Percentiles rank a stretch among this genome's conserved stretches.
phyloP scores from a whole-genome alignment of 192 early-diverging fungal genomes.

The Backusella parvicylindrica region DNA sequence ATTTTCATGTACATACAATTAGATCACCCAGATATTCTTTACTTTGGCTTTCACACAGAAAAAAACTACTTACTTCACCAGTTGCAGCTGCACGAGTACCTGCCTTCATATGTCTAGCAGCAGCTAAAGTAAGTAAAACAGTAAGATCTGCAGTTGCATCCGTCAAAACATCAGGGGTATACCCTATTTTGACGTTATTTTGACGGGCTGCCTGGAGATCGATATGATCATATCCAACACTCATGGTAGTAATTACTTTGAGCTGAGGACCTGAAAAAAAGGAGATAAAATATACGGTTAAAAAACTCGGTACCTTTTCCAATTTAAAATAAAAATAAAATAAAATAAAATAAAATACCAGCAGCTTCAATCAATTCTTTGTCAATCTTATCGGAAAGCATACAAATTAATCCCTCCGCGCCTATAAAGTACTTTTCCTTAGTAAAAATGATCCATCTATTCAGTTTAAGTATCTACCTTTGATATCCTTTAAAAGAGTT shows the following conservation, averaged over 20 bases:
- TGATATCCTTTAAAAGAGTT: slow-evolving; percentile 40
- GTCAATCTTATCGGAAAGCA: slow-evolving; percentile 74
- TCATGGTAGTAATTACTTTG: slow-evolving; percentile 74
- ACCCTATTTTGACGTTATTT: slow-evolving; percentile 60
- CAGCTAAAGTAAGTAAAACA: slow-evolving; percentile 68
- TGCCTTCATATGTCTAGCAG: slow-evolving; percentile 67
- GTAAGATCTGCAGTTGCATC: slow-evolving; percentile 85
- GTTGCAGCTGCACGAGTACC: slow-evolving; percentile 37
- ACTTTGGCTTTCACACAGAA: background rate
- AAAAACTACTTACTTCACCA: slow-evolving; percentile 35
- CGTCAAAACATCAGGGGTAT: slow-evolving; percentile 85
- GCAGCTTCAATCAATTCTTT: slow-evolving; percentile 61
- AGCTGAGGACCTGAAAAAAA: slow-evolving; percentile 44
- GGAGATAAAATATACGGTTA: too few species aligned
- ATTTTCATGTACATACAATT: background rate
- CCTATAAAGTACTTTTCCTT: background rate
- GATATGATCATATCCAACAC: slow-evolving; percentile 84
- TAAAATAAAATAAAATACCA: slow-evolving; percentile 29
- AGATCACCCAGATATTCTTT: background rate
- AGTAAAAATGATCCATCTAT: background rate
- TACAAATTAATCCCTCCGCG: slow-evolving; percentile 11
- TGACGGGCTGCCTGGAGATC: slow-evolving; percentile 49
- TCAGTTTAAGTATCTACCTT: slow-evolving; percentile 21
- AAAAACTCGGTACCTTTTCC: background rate
- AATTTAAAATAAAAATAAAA: background rate